Conservation (phyloP, 257 asterid genomes). For the Solanum microdontum region DNA sequence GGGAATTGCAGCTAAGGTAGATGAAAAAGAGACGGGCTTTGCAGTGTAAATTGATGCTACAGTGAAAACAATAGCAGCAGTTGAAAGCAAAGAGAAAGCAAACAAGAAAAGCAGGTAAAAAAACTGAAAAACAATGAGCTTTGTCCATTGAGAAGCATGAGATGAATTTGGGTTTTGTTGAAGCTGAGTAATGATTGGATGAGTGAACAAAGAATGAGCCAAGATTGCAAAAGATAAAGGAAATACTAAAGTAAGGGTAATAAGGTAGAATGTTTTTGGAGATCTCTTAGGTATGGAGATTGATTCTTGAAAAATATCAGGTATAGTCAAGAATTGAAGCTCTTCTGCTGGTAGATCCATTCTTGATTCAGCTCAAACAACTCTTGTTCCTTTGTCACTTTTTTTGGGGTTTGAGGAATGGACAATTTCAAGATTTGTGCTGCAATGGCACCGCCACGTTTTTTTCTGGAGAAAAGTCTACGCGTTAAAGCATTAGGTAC, state of each 20-base stretch:
- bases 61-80: slow-evolving; percentile 92
- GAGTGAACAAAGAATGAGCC: slow-evolving; percentile 89
- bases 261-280: slow-evolving; percentile 69
- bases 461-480: background rate
- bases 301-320: slow-evolving; percentile 63
- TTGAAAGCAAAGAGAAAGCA: slow-evolving; percentile 72
- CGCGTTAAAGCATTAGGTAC: background rate
- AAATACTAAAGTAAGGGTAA: slow-evolving; percentile 63
- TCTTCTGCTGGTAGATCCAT: slow-evolving; percentile 80
- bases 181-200: slow-evolving; percentile 64
- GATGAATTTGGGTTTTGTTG: slow-evolving; percentile 35
- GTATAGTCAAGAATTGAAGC: slow-evolving; percentile 54
- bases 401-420: background rate
- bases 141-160: slow-evolving; percentile 58
- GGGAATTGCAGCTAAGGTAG: slow-evolving; percentile 76
- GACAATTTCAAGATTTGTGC: background rate
- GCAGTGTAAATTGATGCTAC: slow-evolving; percentile 83
- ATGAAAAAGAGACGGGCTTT: slow-evolving; percentile 66
- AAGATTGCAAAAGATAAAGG: slow-evolving; percentile 89
- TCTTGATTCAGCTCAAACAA: background rate
- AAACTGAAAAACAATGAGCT: slow-evolving; percentile 64
- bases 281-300: slow-evolving; percentile 70
- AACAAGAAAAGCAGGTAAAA: slow-evolving; percentile 77
- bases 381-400: background rate
- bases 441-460: background rate